A percentile compares a stretch with the other conserved stretches of the same genome.
Conservation (phyloP, 768 basidiomycete species). For the Hemileccinum impolitum region DNA sequence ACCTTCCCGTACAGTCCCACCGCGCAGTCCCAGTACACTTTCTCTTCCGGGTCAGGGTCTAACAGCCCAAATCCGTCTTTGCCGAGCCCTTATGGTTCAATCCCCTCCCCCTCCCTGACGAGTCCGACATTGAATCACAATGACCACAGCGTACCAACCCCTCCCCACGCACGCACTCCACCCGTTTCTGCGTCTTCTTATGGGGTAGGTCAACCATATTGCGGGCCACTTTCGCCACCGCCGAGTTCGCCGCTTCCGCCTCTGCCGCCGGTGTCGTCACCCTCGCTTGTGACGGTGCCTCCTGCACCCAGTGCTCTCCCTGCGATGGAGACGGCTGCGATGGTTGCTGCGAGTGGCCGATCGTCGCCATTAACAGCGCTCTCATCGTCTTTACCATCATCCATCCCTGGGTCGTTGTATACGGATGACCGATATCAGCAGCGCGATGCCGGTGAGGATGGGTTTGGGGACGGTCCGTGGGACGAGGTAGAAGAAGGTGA, state of each 20-base stretch:
- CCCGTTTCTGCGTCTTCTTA: conserved; percentile 1
- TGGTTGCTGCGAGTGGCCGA: conserved; percentile 14
- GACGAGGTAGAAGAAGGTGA: conserved; percentile 15
- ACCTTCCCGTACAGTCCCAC: conserved; percentile 1
- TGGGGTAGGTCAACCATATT: background rate
- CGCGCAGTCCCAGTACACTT: conserved; percentile 17
- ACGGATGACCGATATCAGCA: background rate
- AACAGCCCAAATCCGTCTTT: conserved; percentile 4
- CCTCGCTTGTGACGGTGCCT: conserved; percentile 4
- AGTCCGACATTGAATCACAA: background rate
- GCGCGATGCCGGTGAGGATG: background rate
- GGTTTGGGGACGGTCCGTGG: background rate
- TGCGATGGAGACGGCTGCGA: conserved; percentile 4
- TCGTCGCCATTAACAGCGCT: conserved; percentile 15
- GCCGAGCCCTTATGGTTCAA: conserved; percentile 3
- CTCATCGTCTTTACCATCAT: conserved; percentile 12
- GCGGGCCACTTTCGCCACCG: conserved; percentile 21
- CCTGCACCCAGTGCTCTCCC: conserved; percentile 1
- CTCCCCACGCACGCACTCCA: conserved; percentile 10
- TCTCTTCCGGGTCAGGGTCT: conserved; percentile 12
- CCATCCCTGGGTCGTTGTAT: background rate
- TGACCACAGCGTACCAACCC: background rate
- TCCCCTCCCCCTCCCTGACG: background rate
- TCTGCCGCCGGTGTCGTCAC: conserved; percentile 11
- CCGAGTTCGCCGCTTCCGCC: conserved; percentile 23